Conservation (phyloP, 2,329 filamentous ascomycete genomes). For the Ophioceras dolichostomum region DNA sequence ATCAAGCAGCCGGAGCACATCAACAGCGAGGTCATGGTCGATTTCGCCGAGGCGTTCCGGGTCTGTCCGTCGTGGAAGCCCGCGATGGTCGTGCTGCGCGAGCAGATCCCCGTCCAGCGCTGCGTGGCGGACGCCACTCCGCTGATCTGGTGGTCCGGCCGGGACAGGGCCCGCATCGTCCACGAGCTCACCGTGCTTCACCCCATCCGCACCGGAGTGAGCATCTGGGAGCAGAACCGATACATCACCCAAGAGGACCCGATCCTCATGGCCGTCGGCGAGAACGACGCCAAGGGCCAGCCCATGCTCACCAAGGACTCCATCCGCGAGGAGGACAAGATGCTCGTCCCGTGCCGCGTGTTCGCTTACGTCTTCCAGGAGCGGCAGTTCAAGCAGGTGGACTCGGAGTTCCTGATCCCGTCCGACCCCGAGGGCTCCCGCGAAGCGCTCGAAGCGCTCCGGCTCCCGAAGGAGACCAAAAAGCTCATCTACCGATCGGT, state of each 20-base stretch:
- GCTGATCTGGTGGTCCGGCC: background rate
- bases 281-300: conserved; percentile 2
- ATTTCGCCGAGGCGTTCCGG: conserved; percentile 11
- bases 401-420: conserved; percentile 1
- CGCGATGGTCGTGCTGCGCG: background rate
- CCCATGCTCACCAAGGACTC: conserved; percentile 2
- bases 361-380: conserved; percentile 6
- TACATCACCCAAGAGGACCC: conserved; percentile 5
- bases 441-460: conserved; percentile 2
- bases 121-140: background rate
- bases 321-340: conserved; percentile 1
- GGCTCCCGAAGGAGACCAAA: conserved; percentile 3
- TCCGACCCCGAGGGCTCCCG: conserved; percentile 1
- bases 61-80: conserved; percentile 6
- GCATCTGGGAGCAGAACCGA: conserved; percentile 3
- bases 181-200: conserved; percentile 3
- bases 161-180: background rate
- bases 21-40: conserved; percentile 8
- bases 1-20: conserved; percentile 4
- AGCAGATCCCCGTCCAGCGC: background rate
- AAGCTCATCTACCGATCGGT: conserved; percentile 3
- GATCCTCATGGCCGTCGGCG: conserved; percentile 2
- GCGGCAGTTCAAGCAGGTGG: conserved; percentile 5
- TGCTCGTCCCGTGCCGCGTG: conserved; percentile 2
- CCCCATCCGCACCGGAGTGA: conserved; percentile 5